A percentile compares a stretch with the other conserved stretches of the same genome.
Evolutionary conservation across 1,284 basidiomycete species (phyloP).

Genomic region (Ustilago shanxiensis): DNA sequence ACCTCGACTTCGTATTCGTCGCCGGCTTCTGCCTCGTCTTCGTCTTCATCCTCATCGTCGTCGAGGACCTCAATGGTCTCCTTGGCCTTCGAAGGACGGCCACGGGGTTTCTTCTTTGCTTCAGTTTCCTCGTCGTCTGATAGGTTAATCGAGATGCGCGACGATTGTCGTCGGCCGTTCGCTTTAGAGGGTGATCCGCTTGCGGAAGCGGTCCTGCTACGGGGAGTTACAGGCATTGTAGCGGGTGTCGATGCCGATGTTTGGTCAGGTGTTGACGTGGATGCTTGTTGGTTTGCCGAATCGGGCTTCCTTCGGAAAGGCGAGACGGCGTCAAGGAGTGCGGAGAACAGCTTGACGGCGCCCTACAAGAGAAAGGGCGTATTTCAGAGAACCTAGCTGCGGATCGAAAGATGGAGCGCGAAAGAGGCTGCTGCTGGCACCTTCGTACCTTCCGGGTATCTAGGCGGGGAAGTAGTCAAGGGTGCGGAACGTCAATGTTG

Average conservation of each 20-base stretch:
- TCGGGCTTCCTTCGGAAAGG: constrained; percentile 28
- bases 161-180: constrained; percentile 17
- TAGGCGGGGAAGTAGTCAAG: no score
- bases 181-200: constrained; percentile 28
- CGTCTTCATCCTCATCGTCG: constrained; percentile 31
- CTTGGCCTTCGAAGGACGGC: constrained; percentile 13
- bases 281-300: constrained; percentile 4
- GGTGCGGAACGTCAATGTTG: no score
- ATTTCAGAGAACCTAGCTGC: neutral
- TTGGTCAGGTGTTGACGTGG: neutral
- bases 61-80: constrained; percentile 14
- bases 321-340: constrained; percentile 17
- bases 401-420: neutral
- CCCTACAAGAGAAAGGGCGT: neutral
- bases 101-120: constrained; percentile 6
- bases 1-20: constrained; percentile 53
- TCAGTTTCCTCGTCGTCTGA: constrained; percentile 36
- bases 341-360: constrained; percentile 10
- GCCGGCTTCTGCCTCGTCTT: constrained; percentile 29
- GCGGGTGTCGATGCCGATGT: neutral
- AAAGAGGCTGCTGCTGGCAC: no score
- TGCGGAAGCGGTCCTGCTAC: constrained; percentile 28
- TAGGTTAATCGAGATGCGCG: constrained; percentile 12
- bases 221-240: constrained; percentile 24
- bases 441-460: no score